Evolutionary conservation across 2,329 filamentous ascomycete species (phyloP), one percentile per base, ranked within the genome.

Genomic region (Aureobasidium melanogenum): DNA sequence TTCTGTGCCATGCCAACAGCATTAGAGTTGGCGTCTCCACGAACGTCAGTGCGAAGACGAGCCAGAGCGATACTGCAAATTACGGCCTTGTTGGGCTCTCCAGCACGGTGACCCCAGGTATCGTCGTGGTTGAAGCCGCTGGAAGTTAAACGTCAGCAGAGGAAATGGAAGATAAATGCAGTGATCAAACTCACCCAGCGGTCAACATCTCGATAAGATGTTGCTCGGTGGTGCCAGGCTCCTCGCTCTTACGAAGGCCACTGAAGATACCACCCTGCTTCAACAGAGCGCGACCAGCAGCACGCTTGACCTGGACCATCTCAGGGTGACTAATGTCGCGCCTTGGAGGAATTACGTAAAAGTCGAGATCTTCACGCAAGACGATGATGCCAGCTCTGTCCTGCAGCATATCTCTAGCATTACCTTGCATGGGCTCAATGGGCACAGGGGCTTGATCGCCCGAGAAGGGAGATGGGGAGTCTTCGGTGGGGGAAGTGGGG

Each of bases 131-230:
- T 92, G 78, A 99, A 99, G 39, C 94, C 94, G 67, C 94, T 97
- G 15, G 67, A 50, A 59, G 32, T 30, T 1, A 4, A 7, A 24
- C 1, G 24, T 60, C 5, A 60, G 38, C 6, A 48, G 8, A n/a
- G 22, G 19, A 41, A 30, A 8, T 12, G 14, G 34, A 32, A 10
- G 34, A 15, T n/a, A 5, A 24, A 47, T 57, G 15, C 6, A 48
- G 38, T 48, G 15, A 15, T 10, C 26, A 38, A 38, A 79, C 88
- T 77, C 81, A 97, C 93, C 93, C 94, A 71, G 94, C 94, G 60
- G 94, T 99, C 75, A 99, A 77, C 94, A 99, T 99, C 79, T 99
- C 94, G 70, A 99, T 99, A 41, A 99, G 81, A 79, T 99, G 94
- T 67, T 96, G 94, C 76, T 99, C 94, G 0, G 94, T 99, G 19